Evolutionary conservation across 352 stramenopile genomes (phyloP).

Genomic region (Globisporangium uncinulatum): DNA sequence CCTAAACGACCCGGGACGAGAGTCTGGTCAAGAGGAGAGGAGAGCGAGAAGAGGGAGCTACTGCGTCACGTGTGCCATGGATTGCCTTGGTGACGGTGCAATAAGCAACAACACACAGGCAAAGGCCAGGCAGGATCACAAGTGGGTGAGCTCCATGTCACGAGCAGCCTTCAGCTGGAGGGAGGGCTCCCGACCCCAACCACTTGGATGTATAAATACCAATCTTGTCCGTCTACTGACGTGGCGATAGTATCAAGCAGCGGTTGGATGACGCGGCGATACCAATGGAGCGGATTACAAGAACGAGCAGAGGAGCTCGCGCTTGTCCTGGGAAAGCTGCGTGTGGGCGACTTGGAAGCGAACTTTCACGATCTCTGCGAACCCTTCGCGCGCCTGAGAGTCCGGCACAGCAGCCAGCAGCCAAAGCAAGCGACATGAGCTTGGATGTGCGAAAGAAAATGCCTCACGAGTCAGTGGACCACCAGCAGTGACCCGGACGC

Average conservation of each 20-base stretch:
- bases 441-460: too few relatives aligned
- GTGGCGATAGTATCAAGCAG: background rate
- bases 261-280: background rate
- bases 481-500: background rate
- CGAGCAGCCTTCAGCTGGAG: too few relatives aligned
- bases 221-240: too few relatives aligned
- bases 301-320: constrained; percentile 51
- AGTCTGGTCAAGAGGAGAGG: background rate
- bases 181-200: too few relatives aligned
- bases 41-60: background rate
- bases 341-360: constrained; percentile 44
- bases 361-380: constrained; percentile 63
- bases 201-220: constrained; percentile 13
- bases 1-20: background rate
- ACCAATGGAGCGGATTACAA: constrained; percentile 24
- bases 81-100: background rate
- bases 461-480: background rate
- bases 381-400: constrained; percentile 59
- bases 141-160: background rate
- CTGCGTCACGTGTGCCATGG: constrained; percentile 6
- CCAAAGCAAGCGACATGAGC: background rate
- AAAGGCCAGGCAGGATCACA: background rate
- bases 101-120: too few relatives aligned
- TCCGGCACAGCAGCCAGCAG: constrained; percentile 6
- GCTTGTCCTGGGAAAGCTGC: constrained; percentile 27